Evolutionary conservation across 306 rosid genomes (phyloP).

Genomic region (Cercis canadensis): DNA sequence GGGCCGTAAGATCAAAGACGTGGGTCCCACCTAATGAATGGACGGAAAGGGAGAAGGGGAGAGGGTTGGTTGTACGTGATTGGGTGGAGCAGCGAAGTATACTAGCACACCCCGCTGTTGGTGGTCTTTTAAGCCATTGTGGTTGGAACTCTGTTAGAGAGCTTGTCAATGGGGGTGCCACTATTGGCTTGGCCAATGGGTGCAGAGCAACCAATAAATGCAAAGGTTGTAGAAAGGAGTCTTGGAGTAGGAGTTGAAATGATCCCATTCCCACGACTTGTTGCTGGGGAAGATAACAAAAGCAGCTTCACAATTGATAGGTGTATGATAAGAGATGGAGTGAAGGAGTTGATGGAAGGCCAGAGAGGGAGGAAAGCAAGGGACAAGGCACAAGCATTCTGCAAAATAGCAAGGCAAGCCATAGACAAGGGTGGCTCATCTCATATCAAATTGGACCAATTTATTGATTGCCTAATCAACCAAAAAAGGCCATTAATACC

Average conservation of each 20-base stretch:
- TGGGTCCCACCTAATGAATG: slow-evolving; percentile 34
- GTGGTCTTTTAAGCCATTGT: slow-evolving; percentile 44
- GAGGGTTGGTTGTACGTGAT: slow-evolving; percentile 28
- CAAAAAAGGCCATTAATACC: no score
- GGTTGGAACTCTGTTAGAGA: slow-evolving; percentile 49
- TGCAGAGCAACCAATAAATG: slow-evolving; percentile 43
- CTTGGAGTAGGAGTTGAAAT: slow-evolving; percentile 11
- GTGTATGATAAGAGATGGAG: slow-evolving; percentile 28
- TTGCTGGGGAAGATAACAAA: neutral
- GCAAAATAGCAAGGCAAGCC: slow-evolving; percentile 23
- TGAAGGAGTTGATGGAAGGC: slow-evolving; percentile 40
- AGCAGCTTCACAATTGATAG: neutral
- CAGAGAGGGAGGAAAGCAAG: slow-evolving; percentile 26
- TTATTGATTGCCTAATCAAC: neutral
- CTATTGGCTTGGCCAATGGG: slow-evolving; percentile 44
- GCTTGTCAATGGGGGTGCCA: slow-evolving; percentile 37
- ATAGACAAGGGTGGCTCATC: slow-evolving; percentile 35
- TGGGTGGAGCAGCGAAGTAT: slow-evolving; percentile 39
- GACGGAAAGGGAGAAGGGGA: slow-evolving; percentile 10
- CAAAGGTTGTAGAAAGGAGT: slow-evolving; percentile 16
- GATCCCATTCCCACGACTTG: no score
- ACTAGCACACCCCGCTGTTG: slow-evolving; percentile 23
- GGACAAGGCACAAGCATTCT: slow-evolving; percentile 29
- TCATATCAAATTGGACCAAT: neutral
- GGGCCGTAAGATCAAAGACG: slow-evolving; percentile 31